Percentiles rank a stretch among this genome's conserved stretches.
These are phyloP conservation scores for Calocybe gambosa DNA, from an alignment of 1,284 basidiomycete genomes.

Conservation along the genomic window DNA sequence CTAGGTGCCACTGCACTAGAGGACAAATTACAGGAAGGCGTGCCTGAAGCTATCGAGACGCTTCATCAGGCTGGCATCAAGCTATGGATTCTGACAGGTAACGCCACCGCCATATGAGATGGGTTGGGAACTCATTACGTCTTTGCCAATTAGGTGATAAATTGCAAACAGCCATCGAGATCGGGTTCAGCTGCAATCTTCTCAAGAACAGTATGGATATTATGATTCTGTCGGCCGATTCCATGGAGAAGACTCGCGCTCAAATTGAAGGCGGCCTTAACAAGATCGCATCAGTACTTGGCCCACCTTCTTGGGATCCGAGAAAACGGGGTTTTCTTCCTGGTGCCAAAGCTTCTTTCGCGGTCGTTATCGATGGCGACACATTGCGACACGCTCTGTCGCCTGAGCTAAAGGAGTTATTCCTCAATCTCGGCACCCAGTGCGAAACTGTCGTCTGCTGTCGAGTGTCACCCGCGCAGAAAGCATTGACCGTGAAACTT, in stretches of 20 bases:
- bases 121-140: background rate
- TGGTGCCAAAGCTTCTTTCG: slow-evolving; percentile 71
- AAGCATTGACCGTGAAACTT: slow-evolving; percentile 91
- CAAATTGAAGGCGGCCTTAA: slow-evolving; percentile 93
- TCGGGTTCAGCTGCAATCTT: slow-evolving; percentile 88
- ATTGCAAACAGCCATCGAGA: slow-evolving; percentile 96
- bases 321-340: slow-evolving; percentile 62
- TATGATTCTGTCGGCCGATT: slow-evolving; percentile 93
- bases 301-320: slow-evolving; percentile 53
- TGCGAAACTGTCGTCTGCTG: slow-evolving; percentile 98
- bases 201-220: slow-evolving; percentile 90
- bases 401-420: slow-evolving; percentile 75
- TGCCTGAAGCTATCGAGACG: slow-evolving; percentile 92
- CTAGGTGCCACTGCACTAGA: slow-evolving; percentile 94
- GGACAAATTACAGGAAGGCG: slow-evolving; percentile 95
- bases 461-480: slow-evolving; percentile 94
- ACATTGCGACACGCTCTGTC: slow-evolving; percentile 82
- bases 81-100: slow-evolving; percentile 40
- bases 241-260: slow-evolving; percentile 65
- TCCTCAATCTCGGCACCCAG: slow-evolving; percentile 90
- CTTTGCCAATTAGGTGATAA: slow-evolving; percentile 76
- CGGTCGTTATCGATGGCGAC: slow-evolving; percentile 95
- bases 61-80: slow-evolving; percentile 94
- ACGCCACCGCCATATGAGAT: background rate
- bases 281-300: slow-evolving; percentile 84